Evolutionary conservation across 495 filamentous ascomycete species (phyloP).

Genomic region (Emericellopsis terricola): DNA sequence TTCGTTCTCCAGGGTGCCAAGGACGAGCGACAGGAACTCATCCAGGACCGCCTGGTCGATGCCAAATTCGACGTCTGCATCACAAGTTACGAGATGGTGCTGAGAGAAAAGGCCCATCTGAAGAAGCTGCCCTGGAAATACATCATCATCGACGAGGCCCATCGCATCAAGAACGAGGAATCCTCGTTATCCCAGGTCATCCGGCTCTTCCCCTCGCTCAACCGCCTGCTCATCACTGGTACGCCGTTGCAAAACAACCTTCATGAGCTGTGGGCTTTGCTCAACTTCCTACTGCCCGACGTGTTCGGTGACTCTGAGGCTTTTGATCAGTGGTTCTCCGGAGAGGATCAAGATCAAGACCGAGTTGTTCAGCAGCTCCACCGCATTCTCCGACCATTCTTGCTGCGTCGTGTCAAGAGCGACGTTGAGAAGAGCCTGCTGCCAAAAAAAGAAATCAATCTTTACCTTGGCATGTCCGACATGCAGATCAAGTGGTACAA

Average conservation of each 20-base stretch:
- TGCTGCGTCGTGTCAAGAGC: constrained; percentile 90
- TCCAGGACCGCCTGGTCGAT: constrained; percentile 76
- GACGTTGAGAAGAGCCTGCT: constrained; percentile 97
- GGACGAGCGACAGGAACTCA: constrained; percentile 75
- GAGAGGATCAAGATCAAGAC: constrained; percentile 77
- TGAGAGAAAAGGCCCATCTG: constrained; percentile 84
- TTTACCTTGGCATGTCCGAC: constrained; percentile 96
- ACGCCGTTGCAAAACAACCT: constrained; percentile 97
- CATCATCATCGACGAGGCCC: constrained; percentile 98
- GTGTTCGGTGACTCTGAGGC: constrained; percentile 94
- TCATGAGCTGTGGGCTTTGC: constrained; percentile 95
- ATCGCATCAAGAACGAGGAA: constrained; percentile 98
- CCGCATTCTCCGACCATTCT: constrained; percentile 79
- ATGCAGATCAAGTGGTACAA: constrained; percentile 99
- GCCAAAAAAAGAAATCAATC: constrained; percentile 93
- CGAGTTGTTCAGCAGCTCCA: constrained; percentile 96
- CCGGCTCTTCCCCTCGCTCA: constrained; percentile 88
- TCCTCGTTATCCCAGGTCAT: constrained; percentile 95
- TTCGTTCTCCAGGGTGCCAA: constrained; percentile 91
- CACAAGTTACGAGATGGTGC: constrained; percentile 31
- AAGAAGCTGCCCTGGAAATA: constrained; percentile 99
- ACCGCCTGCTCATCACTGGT: constrained; percentile 88
- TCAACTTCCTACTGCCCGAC: constrained; percentile 94
- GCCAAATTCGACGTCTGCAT: constrained; percentile 42
- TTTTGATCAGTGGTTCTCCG: constrained; percentile 97